Evolutionary conservation across 345 rosid genomes (phyloP), one percentile per base, ranked within the genome.

Genomic region (Boechera stricta): DNA sequence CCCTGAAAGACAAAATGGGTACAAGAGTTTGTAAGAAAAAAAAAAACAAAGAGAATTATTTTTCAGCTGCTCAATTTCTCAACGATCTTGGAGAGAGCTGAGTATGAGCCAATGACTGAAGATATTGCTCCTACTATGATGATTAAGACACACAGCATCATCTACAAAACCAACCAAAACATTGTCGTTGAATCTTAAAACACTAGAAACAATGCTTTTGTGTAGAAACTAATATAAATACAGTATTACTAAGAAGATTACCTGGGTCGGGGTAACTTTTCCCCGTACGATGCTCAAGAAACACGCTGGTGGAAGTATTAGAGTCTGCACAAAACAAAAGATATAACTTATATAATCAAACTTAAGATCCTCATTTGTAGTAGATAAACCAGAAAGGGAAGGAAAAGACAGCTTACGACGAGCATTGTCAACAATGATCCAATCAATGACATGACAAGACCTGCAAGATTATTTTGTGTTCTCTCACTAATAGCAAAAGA

Each of bases 371-470:
- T 38, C 10, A 52, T 45, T 56, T 44, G 57, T 24, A 64, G 38
- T 26, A 64, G 12, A 12, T 52, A 44, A 42, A 42, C 12, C 4
- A 51, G 7, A 60, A 39, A 31, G 7, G 21, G 15, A 49, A 56
- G 38, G 59, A 45, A 73, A 32, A 57, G 71, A 74, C 31, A 69
- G 82, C 93, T 80, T 85, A 92, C 98, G 62, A 94, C 97, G 15
- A 94, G 93, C 98, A 92, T 92, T 39, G 97, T 89, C 74, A 94
- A 87, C 72, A 92, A 80, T 32, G 98, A 94, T 87, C 98, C 97
- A 38, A 94, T 92, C 77, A 94, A 73, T 29, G 98, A 92, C 97
- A 94, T 85, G 64, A 92, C 91, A 79, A 89, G 86, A 64, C 97
- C 97, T 94, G 83, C 61, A 85, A 73, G 53, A 41, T 67, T 73